phyloP scores from a whole-genome alignment of 768 basidiomycete species.

The Panellus pusillus region DNA sequence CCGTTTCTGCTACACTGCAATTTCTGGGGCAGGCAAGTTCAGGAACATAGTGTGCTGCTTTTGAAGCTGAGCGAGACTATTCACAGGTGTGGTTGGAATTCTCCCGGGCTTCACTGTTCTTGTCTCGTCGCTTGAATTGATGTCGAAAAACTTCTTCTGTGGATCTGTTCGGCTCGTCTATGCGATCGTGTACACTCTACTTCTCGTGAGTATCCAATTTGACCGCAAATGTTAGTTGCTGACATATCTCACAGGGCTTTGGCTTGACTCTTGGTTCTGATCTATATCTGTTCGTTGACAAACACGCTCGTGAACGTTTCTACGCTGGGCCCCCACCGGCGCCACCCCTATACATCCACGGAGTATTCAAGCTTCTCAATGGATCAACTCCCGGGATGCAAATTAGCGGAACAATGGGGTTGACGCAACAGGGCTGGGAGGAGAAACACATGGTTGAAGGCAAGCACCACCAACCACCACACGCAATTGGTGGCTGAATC shows the following conservation, averaged over 20 bases:
- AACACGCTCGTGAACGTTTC: constrained; percentile 51
- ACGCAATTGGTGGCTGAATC: constrained; percentile 23
- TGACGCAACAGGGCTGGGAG: constrained; percentile 34
- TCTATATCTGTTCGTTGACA: constrained; percentile 71
- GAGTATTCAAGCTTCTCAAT: constrained; percentile 51
- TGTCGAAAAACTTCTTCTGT: constrained; percentile 77
- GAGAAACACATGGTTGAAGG: constrained; percentile 51
- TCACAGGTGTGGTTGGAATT: constrained; percentile 68
- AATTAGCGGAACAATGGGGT: constrained; percentile 47
- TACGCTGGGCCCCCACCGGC: constrained; percentile 42
- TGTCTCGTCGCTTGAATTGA: constrained; percentile 75
- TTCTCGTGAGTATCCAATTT: constrained; percentile 50
- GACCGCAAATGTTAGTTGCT: background rate
- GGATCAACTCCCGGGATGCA: constrained; percentile 39
- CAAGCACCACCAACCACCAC: constrained; percentile 25
- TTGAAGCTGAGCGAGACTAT: background rate
- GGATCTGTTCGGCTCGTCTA: constrained; percentile 84
- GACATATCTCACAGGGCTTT: constrained; percentile 56
- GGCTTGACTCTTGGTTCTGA: constrained; percentile 84
- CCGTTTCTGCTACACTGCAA: constrained; percentile 86
- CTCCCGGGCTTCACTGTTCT: constrained; percentile 75
- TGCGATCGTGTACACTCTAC: constrained; percentile 83
- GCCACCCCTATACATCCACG: constrained; percentile 51
- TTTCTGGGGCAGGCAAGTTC: constrained; percentile 71
- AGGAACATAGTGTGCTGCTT: background rate